Conservation (phyloP, 441 rosid genomes). For the Cnidoscolus chayamansa region DNA sequence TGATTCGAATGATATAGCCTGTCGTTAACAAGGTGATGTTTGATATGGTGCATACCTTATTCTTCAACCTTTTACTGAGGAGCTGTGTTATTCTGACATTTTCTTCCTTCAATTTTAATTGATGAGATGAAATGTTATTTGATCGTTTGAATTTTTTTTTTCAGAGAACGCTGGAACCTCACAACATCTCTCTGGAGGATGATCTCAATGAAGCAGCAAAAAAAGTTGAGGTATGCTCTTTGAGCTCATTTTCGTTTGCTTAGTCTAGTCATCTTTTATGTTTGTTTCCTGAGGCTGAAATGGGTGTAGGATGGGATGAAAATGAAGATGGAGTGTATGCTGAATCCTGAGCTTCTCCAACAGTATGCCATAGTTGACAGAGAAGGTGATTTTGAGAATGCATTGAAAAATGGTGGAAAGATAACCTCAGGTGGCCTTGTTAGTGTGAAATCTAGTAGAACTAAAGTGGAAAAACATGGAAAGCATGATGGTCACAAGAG, state of each 20-base stretch:
- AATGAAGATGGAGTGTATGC: constrained; percentile 46
- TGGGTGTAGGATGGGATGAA: constrained; percentile 63
- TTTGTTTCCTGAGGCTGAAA: background rate
- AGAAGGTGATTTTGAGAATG: constrained; percentile 65
- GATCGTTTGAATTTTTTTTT: constrained; percentile 7
- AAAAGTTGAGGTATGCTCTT: constrained; percentile 67
- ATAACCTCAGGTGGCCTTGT: constrained; percentile 51
- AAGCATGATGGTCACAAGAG: constrained; percentile 44
- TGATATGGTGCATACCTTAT: background rate
- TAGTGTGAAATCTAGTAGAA: constrained; percentile 62
- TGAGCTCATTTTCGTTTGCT: background rate
- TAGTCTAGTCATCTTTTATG: background rate
- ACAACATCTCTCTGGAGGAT: constrained; percentile 72
- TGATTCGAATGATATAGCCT: background rate
- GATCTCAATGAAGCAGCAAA: constrained; percentile 87
- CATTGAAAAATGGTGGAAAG: constrained; percentile 56
- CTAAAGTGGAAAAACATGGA: constrained; percentile 38
- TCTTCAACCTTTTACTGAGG: background rate
- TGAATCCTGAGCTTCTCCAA: constrained; percentile 64
- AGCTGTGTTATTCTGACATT: background rate
- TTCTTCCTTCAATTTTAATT: background rate
- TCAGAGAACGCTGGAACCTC: constrained; percentile 72
- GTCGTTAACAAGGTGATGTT: background rate
- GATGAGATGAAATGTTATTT: background rate
- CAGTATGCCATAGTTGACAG: constrained; percentile 59